These are phyloP conservation scores for Elsinoe fawcettii DNA, from an alignment of 2,329 filamentous ascomycete species.

Conservation along the genomic window DNA sequence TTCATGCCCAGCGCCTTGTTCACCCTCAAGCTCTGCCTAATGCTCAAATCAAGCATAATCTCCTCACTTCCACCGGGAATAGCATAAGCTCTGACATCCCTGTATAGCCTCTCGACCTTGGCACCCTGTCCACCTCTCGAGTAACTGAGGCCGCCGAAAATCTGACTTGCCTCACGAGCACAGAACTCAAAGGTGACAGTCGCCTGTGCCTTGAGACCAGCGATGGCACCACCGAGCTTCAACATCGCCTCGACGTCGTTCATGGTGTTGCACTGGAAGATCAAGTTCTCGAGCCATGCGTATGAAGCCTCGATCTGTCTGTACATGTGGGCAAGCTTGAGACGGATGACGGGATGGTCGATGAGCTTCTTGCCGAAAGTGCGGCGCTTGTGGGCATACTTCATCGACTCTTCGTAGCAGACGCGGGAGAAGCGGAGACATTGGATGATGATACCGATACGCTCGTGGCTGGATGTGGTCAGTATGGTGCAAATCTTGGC, in stretches of 20 bases:
- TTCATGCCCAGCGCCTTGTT: constrained; percentile 94
- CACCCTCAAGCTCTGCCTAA: constrained; percentile 81
- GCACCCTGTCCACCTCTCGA: constrained; percentile 87
- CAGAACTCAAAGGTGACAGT: constrained; percentile 97
- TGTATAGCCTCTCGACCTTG: constrained; percentile 89
- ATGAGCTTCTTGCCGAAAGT: constrained; percentile 97
- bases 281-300: constrained; percentile 90
- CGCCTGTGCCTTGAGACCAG: constrained; percentile 84
- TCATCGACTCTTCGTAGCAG: constrained; percentile 92
- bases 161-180: constrained; percentile 90
- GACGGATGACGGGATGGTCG: constrained; percentile 91
- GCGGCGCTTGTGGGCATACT: constrained; percentile 93
- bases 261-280: constrained; percentile 92
- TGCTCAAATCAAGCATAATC: constrained; percentile 97
- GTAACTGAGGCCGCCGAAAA: constrained; percentile 92
- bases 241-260: constrained; percentile 92
- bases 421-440: constrained; percentile 90
- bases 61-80: constrained; percentile 91
- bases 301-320: constrained; percentile 96
- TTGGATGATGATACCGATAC: constrained; percentile 97
- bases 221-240: constrained; percentile 88
- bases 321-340: constrained; percentile 98
- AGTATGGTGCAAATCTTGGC: constrained; percentile 50
- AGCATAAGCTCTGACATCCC: constrained; percentile 91
- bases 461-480: constrained; percentile 99